A percentile compares a stretch with the other conserved stretches of the same genome.
These are phyloP conservation scores for Xylariaceae sp. DNA, from an alignment of 2,329 filamentous ascomycete species.

Conservation along the genomic window DNA sequence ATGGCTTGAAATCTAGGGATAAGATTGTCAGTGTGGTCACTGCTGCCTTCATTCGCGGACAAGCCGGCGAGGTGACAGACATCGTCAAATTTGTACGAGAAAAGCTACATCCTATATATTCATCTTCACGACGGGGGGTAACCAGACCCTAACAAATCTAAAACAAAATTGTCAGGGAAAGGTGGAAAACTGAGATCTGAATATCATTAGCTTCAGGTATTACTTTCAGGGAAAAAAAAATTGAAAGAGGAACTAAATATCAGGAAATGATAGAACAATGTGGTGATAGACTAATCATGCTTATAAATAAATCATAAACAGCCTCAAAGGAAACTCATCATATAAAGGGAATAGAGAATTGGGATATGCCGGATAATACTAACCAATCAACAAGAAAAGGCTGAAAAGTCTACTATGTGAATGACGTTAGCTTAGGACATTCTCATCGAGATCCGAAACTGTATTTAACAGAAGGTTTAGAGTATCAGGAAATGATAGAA, in stretches of 20 bases:
- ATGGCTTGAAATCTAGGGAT: conserved; percentile 68
- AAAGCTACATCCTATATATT: conserved; percentile 26
- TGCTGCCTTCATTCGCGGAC: conserved; percentile 29
- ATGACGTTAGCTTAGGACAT: background rate
- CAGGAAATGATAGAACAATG: conserved; percentile 46
- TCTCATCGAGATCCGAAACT: background rate
- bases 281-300: conserved; percentile 45
- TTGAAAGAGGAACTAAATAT: conserved; percentile 16
- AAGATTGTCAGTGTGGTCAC: conserved; percentile 60
- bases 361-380: background rate
- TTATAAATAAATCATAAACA: conserved; percentile 47
- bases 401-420: background rate
- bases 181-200: too few species aligned
- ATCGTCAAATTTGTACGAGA: conserved; percentile 33
- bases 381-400: background rate
- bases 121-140: background rate
- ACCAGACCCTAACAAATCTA: background rate
- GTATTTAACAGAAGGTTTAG: background rate
- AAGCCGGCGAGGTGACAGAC: conserved; percentile 29
- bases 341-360: conserved; percentile 22
- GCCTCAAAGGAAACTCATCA: conserved; percentile 47
- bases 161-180: too few species aligned
- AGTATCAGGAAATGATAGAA: conserved; percentile 44
- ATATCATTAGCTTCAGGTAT: too few species aligned
- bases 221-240: too few species aligned